Evolutionary conservation across 768 basidiomycete species (phyloP), one percentile per base, ranked within the genome.

Genomic region (Rickenella mellea): DNA sequence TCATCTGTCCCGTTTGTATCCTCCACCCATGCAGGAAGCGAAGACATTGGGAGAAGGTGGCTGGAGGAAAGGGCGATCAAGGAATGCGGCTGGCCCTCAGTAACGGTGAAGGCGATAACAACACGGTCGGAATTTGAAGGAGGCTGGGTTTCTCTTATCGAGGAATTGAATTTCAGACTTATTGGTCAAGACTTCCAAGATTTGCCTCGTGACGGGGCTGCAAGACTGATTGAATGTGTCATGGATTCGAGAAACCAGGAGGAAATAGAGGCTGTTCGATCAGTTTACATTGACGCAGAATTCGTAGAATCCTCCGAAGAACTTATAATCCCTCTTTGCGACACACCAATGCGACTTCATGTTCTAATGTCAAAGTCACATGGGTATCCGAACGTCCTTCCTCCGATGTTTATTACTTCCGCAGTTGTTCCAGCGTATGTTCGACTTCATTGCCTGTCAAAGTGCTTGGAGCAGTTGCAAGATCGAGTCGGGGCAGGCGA

Each of bases 61-160:
- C 60, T 82, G 2, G 76, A 80, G 51, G 84, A 92, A 36, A 78
- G 83, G 53, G 79, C 83, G 2, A 68, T 81, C 43, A 91, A 89
- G 55, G 77, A 85, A 59, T 86, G 81, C 39, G 90, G 90, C 17
- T 92, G 82, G 69, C 90, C 90, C 20, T 57, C 69, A 2, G 76
- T 80, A 48, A 63, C 72, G 10, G 86, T 93, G 36, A 76, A 74
- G 51, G 70, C 74, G 25, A 71, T 71, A 43, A 56, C 69, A 6
- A 36, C 57, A 14, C 63, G 71, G 41, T 43, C 55, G 7, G 51
- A 52, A 27, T 51, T 73, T 21, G 50, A 66, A 9, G 58, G 71
- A 48, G 62, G 73, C 57, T 72, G 76, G 68, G 72, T 74, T 39
- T 47, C 65, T 6, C 67, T 93, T 4, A 55, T 82, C 20, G 68